Evolutionary conservation across 768 basidiomycete species (phyloP).

Genomic region (Trametes cubensis): DNA sequence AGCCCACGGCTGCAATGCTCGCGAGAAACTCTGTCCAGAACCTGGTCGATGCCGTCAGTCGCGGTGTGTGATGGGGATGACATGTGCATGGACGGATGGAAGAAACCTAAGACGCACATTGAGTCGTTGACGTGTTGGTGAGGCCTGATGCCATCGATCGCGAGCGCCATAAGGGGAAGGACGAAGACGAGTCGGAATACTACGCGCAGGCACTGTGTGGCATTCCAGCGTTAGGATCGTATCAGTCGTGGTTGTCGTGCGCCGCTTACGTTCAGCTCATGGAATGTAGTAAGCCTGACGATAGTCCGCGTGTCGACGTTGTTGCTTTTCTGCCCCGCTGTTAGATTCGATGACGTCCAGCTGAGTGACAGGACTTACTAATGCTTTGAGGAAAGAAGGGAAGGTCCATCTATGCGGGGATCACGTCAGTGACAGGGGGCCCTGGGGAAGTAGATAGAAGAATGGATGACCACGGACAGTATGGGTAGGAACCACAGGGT

Average conservation of each 20-base stretch:
- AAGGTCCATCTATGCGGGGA: constrained; percentile 56
- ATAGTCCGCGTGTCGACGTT: constrained; percentile 68
- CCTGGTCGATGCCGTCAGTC: constrained; percentile 14
- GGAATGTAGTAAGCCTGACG: constrained; percentile 76
- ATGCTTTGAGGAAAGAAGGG: constrained; percentile 59
- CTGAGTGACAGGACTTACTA: constrained; percentile 47
- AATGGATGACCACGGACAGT: constrained; percentile 45
- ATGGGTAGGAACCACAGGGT: constrained; percentile 78
- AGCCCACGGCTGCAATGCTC: constrained; percentile 61
- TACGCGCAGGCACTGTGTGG: constrained; percentile 62
- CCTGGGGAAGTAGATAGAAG: not conserved
- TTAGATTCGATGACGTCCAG: not conserved
- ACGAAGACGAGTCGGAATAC: constrained; percentile 75
- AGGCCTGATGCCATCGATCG: constrained; percentile 65
- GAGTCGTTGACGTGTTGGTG: constrained; percentile 68
- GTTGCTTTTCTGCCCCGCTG: constrained; percentile 51
- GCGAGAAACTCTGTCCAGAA: constrained; percentile 57
- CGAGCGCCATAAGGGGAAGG: constrained; percentile 64
- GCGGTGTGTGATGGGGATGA: not conserved
- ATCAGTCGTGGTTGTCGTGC: not conserved
- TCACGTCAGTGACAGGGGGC: constrained; percentile 12
- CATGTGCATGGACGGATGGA: not conserved
- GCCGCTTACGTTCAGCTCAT: constrained; percentile 74
- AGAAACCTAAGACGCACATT: constrained; percentile 36
- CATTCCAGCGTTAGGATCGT: not conserved